These are phyloP conservation scores for Schizopora paradoxa DNA, from an alignment of 1,284 basidiomycete species.

Conservation along the genomic window DNA sequence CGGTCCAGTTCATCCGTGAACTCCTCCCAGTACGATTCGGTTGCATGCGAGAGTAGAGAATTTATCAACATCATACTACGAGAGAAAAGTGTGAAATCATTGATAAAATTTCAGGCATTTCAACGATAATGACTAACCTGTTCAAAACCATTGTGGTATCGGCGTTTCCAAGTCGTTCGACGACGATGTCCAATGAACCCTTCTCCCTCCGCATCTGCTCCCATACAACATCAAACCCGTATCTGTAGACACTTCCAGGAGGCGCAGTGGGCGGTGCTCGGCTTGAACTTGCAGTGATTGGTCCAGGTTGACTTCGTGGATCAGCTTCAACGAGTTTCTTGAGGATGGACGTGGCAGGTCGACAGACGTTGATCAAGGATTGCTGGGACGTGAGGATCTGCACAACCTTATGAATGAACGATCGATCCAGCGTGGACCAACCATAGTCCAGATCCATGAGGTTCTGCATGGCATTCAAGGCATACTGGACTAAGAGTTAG, in stretches of 20 bases:
- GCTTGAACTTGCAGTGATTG: conserved; percentile 56
- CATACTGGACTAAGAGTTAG: conserved; percentile 51
- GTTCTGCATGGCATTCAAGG: conserved; percentile 80
- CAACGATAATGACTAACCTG: conserved; percentile 42
- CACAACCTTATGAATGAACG: conserved; percentile 76
- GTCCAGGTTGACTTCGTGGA: conserved; percentile 56
- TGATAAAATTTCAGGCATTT: conserved; percentile 11
- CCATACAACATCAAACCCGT: conserved; percentile 81
- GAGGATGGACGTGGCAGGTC: conserved; percentile 93
- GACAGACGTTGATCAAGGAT: conserved; percentile 87
- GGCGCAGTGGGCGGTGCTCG: conserved; percentile 43
- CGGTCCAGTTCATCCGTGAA: conserved; percentile 75
- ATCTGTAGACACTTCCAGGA: conserved; percentile 67
- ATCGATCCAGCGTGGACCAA: conserved; percentile 66
- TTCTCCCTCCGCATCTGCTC: conserved; percentile 70
- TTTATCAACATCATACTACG: conserved; percentile 85
- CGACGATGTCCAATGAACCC: conserved; percentile 68
- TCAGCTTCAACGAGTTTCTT: conserved; percentile 84
- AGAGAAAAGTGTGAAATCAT: conserved; percentile 16
- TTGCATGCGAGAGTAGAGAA: conserved; percentile 74
- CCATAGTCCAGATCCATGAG: conserved; percentile 81
- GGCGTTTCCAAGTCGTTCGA: conserved; percentile 72
- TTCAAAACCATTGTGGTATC: conserved; percentile 83
- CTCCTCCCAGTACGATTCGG: conserved; percentile 71
- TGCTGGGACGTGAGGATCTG: conserved; percentile 72